Percentiles rank a stretch among this genome's conserved stretches.
Evolutionary conservation across 2,329 filamentous ascomycete species (phyloP).

Genomic region (Phyllachora maydis): DNA sequence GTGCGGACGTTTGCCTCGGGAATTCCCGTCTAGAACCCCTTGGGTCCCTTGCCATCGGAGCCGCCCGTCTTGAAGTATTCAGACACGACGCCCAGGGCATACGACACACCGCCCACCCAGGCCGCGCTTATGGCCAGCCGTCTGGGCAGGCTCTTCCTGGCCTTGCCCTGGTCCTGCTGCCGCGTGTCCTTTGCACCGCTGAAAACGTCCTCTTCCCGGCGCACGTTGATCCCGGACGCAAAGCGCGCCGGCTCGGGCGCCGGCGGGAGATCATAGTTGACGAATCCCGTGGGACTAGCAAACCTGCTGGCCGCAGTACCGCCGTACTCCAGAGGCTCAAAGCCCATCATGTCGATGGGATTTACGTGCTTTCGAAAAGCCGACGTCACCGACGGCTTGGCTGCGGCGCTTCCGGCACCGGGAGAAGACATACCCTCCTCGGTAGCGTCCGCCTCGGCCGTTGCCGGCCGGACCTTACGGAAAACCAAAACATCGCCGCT

Average conservation of each 20-base stretch:
- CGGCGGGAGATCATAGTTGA: conserved; percentile 31
- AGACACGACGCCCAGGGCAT: conserved; percentile 33
- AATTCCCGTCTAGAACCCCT: too few relatives aligned
- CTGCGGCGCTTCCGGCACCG: conserved; percentile 1
- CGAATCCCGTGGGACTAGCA: conserved; percentile 43
- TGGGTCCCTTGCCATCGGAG: conserved; percentile 16
- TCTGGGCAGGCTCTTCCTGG: conserved; percentile 20
- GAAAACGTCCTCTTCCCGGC: conserved; percentile 24
- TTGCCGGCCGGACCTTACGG: conserved; percentile 27
- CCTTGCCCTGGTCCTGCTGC: conserved; percentile 3
- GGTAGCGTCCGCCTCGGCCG: background rate
- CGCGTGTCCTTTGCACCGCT: conserved; percentile 13
- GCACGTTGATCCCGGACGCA: conserved; percentile 20
- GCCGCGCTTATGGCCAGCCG: conserved; percentile 30
- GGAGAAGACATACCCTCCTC: too few relatives aligned
- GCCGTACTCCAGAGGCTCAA: conserved; percentile 10
- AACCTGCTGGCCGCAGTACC: conserved; percentile 30
- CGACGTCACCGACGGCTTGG: background rate
- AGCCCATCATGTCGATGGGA: conserved; percentile 35
- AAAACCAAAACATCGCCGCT: conserved; percentile 44
- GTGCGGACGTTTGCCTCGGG: too few relatives aligned
- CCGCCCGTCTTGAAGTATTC: conserved; percentile 34
- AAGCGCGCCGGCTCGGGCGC: conserved; percentile 11
- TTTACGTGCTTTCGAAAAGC: conserved; percentile 27
- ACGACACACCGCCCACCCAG: conserved; percentile 32